Evolutionary conservation across 805 yeast genomes (phyloP).

Genomic region (Barnettozyma sucrosica): DNA sequence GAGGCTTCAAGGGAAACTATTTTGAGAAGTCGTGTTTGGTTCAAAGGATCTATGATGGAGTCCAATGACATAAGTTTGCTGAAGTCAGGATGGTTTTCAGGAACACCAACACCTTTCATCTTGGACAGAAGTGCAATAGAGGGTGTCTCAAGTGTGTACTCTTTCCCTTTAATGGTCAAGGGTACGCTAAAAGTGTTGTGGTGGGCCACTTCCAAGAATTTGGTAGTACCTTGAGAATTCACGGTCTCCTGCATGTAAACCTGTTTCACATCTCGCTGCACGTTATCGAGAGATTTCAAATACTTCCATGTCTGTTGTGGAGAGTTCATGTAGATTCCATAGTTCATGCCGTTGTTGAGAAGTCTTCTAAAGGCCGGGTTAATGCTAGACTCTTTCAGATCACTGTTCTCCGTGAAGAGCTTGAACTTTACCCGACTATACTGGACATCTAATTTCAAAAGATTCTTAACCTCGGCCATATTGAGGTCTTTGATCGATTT

Average conservation of each 20-base stretch:
- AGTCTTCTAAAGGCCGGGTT: constrained; percentile 15
- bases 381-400: constrained; percentile 6
- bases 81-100: constrained; percentile 12
- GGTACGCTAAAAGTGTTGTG: constrained; percentile 5
- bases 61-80: neutral
- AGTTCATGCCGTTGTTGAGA: constrained; percentile 18
- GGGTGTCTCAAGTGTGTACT: constrained; percentile 9
- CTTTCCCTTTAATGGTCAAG: constrained; percentile 7
- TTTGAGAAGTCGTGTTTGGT: neutral
- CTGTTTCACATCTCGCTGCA: neutral
- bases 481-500: constrained; percentile 16
- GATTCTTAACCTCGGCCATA: constrained; percentile 13
- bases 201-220: constrained; percentile 6
- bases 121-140: constrained; percentile 15
- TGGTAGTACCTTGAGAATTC: neutral
- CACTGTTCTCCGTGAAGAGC: constrained; percentile 10
- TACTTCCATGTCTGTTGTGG: constrained; percentile 6
- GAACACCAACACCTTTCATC: constrained; percentile 18
- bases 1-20: constrained; percentile 6
- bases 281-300: neutral
- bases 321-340: constrained; percentile 16
- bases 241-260: constrained; percentile 1
- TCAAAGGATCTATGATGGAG: constrained; percentile 8
- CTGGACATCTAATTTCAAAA: constrained; percentile 12
- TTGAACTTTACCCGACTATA: constrained; percentile 12